Evolutionary conservation across 2,329 filamentous ascomycete genomes (phyloP).

Genomic region (Rutstroemia sp.): DNA sequence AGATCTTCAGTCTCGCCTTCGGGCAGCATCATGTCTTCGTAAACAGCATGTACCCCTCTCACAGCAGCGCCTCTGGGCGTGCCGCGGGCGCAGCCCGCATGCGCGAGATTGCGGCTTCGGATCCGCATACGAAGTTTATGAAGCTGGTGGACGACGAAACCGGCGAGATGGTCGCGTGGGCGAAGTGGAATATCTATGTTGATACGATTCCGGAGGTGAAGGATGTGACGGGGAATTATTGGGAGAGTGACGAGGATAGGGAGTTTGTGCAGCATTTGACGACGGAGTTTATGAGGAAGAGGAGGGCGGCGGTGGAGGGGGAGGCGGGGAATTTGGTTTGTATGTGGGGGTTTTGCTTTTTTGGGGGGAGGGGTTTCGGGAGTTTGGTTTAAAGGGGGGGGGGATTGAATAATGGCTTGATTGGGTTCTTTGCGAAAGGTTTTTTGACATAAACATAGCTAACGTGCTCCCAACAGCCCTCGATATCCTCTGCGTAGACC

Average conservation of each 20-base stretch:
- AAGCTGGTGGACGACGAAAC: neutral
- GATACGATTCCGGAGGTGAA: neutral
- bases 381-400: too few species aligned
- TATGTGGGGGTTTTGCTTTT: neutral
- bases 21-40: too few species aligned
- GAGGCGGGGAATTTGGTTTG: neutral
- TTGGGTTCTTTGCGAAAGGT: neutral
- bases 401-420: too few species aligned
- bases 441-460: neutral
- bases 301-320: neutral
- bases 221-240: neutral
- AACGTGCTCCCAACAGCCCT: neutral
- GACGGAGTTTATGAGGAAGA: neutral
- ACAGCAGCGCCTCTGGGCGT: neutral
- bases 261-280: neutral
- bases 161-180: neutral
- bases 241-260: neutral
- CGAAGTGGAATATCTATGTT: neutral
- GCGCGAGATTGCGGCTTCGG: neutral
- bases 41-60: neutral
- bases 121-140: neutral
- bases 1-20: too few species aligned
- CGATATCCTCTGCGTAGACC: neutral
- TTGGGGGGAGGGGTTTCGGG: neutral
- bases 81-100: neutral